Percentiles rank a stretch among this genome's conserved stretches.
These are phyloP conservation scores for Phytophthora quininea DNA, from an alignment of 352 stramenopile genomes.

Conservation along the genomic window DNA sequence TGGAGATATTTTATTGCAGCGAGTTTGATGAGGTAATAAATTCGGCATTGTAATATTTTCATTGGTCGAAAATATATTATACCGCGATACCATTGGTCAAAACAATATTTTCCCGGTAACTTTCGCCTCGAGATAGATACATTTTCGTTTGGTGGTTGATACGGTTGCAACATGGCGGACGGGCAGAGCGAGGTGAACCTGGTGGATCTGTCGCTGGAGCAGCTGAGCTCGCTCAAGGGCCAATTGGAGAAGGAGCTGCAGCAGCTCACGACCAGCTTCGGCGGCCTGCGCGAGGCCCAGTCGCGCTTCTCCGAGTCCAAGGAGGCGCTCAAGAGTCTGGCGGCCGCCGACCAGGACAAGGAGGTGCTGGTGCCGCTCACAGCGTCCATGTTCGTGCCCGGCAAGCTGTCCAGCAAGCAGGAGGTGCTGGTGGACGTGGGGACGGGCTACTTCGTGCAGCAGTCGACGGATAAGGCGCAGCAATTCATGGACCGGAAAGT, in stretches of 20 bases:
- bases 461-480: conserved; percentile 87
- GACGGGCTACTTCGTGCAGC: conserved; percentile 95
- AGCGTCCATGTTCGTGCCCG: conserved; percentile 94
- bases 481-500: conserved; percentile 93
- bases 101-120: conserved; percentile 2
- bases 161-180: conserved; percentile 51
- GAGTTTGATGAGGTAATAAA: too few species aligned
- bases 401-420: conserved; percentile 84
- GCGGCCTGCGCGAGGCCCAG: conserved; percentile 73
- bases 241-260: conserved; percentile 88
- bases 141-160: conserved; percentile 28
- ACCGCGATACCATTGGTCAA: conserved; percentile 19
- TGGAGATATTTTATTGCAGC: too few species aligned
- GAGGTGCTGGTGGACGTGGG: conserved; percentile 94
- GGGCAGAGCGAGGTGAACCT: conserved; percentile 71
- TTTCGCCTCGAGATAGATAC: conserved; percentile 6
- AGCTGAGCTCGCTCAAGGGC: conserved; percentile 92
- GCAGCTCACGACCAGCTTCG: conserved; percentile 76
- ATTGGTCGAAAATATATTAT: too few species aligned
- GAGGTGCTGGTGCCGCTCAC: conserved; percentile 95
- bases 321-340: conserved; percentile 67
- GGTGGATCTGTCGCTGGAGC: conserved; percentile 91
- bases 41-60: too few species aligned
- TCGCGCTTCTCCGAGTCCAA: conserved; percentile 84
- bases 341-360: conserved; percentile 64